Evolutionary conservation across 2,329 filamentous ascomycete species (phyloP).

Genomic region (Fusarium abutilonis): DNA sequence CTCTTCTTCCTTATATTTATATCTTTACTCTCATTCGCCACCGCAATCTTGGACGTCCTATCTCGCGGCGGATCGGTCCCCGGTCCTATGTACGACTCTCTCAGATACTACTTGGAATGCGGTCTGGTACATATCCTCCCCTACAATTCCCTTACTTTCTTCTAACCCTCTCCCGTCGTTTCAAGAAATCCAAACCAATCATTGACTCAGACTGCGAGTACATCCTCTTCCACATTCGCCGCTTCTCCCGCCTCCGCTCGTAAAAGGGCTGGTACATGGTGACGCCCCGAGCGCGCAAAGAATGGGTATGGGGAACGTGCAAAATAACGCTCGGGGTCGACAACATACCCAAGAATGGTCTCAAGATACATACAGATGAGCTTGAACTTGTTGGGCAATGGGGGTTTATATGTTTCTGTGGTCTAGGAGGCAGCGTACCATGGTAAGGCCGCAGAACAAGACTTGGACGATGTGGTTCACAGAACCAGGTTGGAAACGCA

Average conservation of each 20-base stretch:
- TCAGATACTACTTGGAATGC: slow-evolving; percentile 12
- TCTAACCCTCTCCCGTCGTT: not conserved
- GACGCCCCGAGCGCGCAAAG: not conserved
- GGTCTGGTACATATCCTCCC: not conserved
- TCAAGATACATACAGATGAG: not conserved
- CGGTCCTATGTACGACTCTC: not conserved
- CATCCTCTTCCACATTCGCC: not conserved
- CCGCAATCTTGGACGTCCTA: not conserved
- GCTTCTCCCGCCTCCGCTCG: no score
- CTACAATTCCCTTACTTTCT: not conserved
- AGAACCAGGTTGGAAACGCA: slow-evolving; percentile 1
- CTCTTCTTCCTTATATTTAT: not conserved
- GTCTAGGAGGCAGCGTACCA: not conserved
- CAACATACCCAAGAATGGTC: not conserved
- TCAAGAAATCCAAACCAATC: not conserved
- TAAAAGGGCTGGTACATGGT: not conserved
- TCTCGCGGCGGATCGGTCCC: not conserved
- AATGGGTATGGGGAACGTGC: not conserved
- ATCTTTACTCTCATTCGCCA: not conserved
- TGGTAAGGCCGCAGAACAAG: slow-evolving; percentile 1
- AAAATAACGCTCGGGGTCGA: not conserved
- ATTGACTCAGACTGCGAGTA: slow-evolving; percentile 1
- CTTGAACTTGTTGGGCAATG: not conserved
- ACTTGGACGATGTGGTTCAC: slow-evolving; percentile 16
- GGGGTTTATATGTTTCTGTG: not conserved